A percentile compares a stretch with the other conserved stretches of the same genome.
Conservation (phyloP, 2,329 filamentous ascomycete genomes). For the Rhinocladiella mackenziei region DNA sequence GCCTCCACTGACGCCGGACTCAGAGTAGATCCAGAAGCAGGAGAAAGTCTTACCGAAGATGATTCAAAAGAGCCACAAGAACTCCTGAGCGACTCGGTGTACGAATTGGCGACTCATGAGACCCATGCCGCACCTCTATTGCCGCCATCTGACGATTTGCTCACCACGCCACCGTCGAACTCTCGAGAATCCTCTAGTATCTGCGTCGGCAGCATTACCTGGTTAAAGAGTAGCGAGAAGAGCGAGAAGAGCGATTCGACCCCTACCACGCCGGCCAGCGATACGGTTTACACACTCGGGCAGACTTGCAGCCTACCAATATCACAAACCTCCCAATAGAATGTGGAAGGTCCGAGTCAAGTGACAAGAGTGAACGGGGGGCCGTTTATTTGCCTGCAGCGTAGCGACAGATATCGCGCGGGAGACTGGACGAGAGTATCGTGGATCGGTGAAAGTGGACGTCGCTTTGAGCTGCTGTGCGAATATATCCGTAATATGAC, state of each 20-base stretch:
- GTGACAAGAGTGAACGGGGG: too few relatives aligned
- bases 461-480: too few relatives aligned
- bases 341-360: too few relatives aligned
- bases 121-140: constrained; percentile 1
- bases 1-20: constrained; percentile 3
- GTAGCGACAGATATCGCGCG: too few relatives aligned
- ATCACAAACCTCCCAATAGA: too few relatives aligned
- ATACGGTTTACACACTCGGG: constrained; percentile 12
- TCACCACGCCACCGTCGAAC: constrained; percentile 17
- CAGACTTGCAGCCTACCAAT: constrained; percentile 15
- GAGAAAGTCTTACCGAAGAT: constrained; percentile 8
- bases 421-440: too few relatives aligned
- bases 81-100: constrained; percentile 7
- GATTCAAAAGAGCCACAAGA: constrained; percentile 10
- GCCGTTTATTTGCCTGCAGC: too few relatives aligned
- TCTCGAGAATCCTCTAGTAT: constrained; percentile 27
- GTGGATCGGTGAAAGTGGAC: too few relatives aligned
- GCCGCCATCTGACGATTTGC: constrained; percentile 13
- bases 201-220: constrained; percentile 17
- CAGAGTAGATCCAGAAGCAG: constrained; percentile 12
- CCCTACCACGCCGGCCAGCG: constrained; percentile 11
- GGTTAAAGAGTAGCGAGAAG: constrained; percentile 13
- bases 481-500: too few relatives aligned
- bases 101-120: constrained; percentile 16
- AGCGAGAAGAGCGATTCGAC: constrained; percentile 11